phyloP scores from a whole-genome alignment of 176 grass and related monocot species.

The bread wheat (Triticum aestivum) region DNA sequence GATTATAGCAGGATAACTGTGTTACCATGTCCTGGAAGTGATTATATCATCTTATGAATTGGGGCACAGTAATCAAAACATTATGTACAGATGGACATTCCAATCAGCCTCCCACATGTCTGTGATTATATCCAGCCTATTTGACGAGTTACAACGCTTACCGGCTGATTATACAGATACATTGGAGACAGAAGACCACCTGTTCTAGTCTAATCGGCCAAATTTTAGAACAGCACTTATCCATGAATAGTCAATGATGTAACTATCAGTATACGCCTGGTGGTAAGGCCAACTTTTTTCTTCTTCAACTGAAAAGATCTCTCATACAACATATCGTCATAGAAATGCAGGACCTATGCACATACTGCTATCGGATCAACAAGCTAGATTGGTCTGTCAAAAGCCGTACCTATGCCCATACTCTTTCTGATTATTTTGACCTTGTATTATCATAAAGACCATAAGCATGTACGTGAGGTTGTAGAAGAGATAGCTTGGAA shows the following conservation, averaged over 20 bases:
- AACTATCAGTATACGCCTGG: not conserved
- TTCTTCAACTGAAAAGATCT: slow-evolving; percentile 11
- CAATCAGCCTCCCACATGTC: not conserved
- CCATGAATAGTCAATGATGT: slow-evolving; percentile 16
- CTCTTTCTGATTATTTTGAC: not conserved
- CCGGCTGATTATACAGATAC: not conserved
- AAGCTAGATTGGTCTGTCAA: not conserved
- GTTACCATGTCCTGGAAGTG: not conserved
- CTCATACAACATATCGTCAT: not conserved
- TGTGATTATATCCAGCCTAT: slow-evolving; percentile 5
- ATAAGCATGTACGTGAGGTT: not conserved
- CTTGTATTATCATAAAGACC: not conserved
- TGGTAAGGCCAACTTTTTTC: not conserved
- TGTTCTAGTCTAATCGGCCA: slow-evolving; percentile 8
- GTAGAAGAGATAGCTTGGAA: not conserved
- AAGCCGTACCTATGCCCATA: not conserved
- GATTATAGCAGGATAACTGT: not conserved
- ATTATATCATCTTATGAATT: slow-evolving; percentile 17
- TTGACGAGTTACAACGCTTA: not conserved
- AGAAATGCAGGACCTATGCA: not conserved
- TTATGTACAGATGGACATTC: not conserved
- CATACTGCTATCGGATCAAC: slow-evolving; percentile 1
- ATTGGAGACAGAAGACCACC: not conserved
- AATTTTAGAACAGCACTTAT: not conserved
- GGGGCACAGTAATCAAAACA: slow-evolving; percentile 1